phyloP scores from a whole-genome alignment of 495 filamentous ascomycete genomes.

The Choiromyces venosus region DNA sequence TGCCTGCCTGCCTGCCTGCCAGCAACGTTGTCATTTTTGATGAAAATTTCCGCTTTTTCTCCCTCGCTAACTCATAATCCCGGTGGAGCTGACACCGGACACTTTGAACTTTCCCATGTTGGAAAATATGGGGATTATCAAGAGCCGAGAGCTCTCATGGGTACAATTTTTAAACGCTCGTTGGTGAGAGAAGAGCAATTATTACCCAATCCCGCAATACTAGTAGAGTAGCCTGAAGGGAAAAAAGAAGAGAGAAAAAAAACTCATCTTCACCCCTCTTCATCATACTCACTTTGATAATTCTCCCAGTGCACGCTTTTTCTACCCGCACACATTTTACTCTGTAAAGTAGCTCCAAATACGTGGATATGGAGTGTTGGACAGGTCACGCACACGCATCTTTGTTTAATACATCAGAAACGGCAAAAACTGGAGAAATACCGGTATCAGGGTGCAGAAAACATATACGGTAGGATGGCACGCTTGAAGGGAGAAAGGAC shows the following conservation, averaged over 20 bases:
- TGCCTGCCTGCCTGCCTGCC: background rate
- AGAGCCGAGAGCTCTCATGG: background rate
- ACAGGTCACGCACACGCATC: slow-evolving; percentile 22
- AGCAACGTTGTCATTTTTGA: background rate
- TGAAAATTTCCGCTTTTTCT: background rate
- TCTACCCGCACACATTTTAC: background rate
- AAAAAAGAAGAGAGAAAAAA: background rate
- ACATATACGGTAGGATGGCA: background rate
- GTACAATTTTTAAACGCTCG: background rate
- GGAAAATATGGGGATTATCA: background rate
- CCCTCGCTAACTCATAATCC: background rate
- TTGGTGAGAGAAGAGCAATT: background rate
- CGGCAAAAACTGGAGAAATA: background rate
- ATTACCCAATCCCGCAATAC: background rate
- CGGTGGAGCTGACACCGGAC: background rate
- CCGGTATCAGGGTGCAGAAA: background rate
- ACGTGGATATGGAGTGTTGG: slow-evolving; percentile 26
- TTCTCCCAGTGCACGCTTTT: too few species aligned
- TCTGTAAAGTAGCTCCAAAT: background rate
- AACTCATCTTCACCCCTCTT: background rate
- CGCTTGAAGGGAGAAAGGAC: background rate
- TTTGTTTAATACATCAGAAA: background rate
- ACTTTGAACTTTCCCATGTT: background rate
- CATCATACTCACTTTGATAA: background rate
- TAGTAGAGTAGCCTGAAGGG: too few species aligned